Evolutionary conservation across 345 rosid genomes (phyloP), one percentile per base, ranked within the genome.

Genomic region (Eucalyptus curtisii): DNA sequence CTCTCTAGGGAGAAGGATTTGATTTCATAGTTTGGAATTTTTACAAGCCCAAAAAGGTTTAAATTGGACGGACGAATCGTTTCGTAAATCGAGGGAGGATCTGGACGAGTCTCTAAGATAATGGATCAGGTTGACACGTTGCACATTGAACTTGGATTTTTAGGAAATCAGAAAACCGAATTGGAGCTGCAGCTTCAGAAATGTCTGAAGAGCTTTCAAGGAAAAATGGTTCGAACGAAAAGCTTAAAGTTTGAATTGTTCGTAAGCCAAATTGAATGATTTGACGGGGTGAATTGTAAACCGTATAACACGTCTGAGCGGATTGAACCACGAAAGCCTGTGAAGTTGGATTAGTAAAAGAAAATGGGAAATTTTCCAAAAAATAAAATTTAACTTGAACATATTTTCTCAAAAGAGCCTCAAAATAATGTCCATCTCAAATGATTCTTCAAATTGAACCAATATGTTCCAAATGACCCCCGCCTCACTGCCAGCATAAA

Each of bases 61-160:
- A 95, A 95, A 90, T 89, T 95, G 93, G 97, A 96, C 91, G 95
- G 90, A 90, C 93, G 90, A 79, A 91, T 95, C n/a, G 92, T 88
- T 48, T 87, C 86, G 55, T 92, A 87, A 89, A 90, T 91, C 31
- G 91, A 94, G 37, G 98, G 95, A 93, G 93, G 94, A 86, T 93
- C 94, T 8, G 64, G 48, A 61, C 94, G 89, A 86, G 88, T 93
- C 57, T 92, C 91, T 86, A 90, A 91, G 84, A 90, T 95, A 68
- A 88, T 86, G 87, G 94, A 94, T 90, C 95, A 95, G 91, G 91
- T 92, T 85, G 86, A 86, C 80, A 76, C 66, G 68, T 90, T 95
- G 91, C 91, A 91, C 88, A 92, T 71, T 71, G 89, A 96, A 90
- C 76, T 94, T 88, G 95, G 87, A 87, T 90, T 92, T 49, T 91